These are phyloP conservation scores for Blastosporella zonata DNA, from an alignment of 1,284 basidiomycete genomes.

Conservation along the genomic window DNA sequence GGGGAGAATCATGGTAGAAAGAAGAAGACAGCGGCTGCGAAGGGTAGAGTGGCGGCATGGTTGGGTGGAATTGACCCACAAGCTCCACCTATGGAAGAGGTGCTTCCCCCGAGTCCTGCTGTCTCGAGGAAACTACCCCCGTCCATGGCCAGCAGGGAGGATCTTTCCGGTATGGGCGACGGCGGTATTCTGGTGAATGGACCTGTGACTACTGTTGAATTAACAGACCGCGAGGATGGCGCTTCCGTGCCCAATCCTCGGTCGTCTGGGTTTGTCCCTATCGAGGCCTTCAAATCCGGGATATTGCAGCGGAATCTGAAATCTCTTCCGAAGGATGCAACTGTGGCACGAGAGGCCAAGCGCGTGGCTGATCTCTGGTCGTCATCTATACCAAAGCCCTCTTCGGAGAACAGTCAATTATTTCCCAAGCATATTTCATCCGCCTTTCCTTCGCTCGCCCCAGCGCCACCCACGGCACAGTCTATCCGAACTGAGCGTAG, in stretches of 20 bases:
- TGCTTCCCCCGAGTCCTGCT: conserved; percentile 12
- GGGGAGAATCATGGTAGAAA: conserved; percentile 24
- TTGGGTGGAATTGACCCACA: conserved; percentile 59
- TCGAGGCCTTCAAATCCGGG: conserved; percentile 48
- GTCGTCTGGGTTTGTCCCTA: conserved; percentile 70
- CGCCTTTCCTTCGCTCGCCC: conserved; percentile 14
- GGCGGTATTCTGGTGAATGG: not conserved
- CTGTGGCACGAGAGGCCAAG: conserved; percentile 34
- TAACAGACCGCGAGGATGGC: conserved; percentile 20
- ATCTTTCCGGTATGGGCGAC: not conserved
- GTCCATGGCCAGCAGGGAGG: not conserved
- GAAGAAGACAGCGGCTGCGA: conserved; percentile 47
- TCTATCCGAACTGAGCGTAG: conserved; percentile 32
- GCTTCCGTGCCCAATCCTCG: conserved; percentile 56
- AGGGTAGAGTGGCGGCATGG: conserved; percentile 76
- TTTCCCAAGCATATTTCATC: conserved; percentile 18
- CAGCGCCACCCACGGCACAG: conserved; percentile 21
- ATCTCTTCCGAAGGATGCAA: conserved; percentile 24
- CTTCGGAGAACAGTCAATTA: conserved; percentile 10
- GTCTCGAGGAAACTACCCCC: conserved; percentile 5
- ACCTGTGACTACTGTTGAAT: not conserved
- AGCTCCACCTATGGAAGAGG: conserved; percentile 38
- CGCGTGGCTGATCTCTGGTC: conserved; percentile 39
- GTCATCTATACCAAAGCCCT: conserved; percentile 8
- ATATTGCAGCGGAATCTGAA: conserved; percentile 25